Evolutionary conservation across 495 filamentous ascomycete genomes (phyloP).

Genomic region (Thermochaetoides thermophila): DNA sequence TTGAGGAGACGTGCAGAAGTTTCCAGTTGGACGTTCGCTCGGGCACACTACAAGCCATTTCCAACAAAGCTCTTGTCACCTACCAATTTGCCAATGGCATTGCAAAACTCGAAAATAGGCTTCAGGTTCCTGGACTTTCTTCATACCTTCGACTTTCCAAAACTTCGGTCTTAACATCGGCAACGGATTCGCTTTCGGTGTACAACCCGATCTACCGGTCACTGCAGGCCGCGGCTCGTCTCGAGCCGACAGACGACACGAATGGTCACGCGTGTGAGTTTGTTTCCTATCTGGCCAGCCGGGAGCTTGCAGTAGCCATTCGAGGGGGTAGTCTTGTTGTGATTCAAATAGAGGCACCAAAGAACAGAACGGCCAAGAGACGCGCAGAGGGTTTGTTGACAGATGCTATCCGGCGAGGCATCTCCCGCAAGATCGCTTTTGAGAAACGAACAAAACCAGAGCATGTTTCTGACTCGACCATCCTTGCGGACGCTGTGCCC

Average conservation of each 20-base stretch:
- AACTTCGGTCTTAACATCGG: constrained; percentile 33
- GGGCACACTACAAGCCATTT: constrained; percentile 40
- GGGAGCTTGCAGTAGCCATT: constrained; percentile 46
- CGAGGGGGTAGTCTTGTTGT: constrained; percentile 41
- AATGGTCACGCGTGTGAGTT: too few relatives aligned
- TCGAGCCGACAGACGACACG: constrained; percentile 19
- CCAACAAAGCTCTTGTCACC: constrained; percentile 25
- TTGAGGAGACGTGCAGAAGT: constrained; percentile 5
- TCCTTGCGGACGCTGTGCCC: constrained; percentile 25
- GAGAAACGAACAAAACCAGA: too few relatives aligned
- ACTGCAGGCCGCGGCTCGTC: constrained; percentile 37
- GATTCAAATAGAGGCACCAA: constrained; percentile 48
- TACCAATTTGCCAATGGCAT: constrained; percentile 37
- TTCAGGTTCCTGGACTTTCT: constrained; percentile 20
- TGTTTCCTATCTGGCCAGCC: constrained; percentile 45
- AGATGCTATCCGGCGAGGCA: constrained; percentile 52
- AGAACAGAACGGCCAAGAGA: constrained; percentile 42
- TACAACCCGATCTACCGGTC: constrained; percentile 56
- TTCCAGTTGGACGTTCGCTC: constrained; percentile 42
- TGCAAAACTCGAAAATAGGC: constrained; percentile 27
- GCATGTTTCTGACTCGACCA: constrained; percentile 16
- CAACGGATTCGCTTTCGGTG: constrained; percentile 29
- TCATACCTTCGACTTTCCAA: constrained; percentile 40
- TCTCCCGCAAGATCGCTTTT: too few relatives aligned
- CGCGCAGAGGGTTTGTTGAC: constrained; percentile 53